Conservation (phyloP, 1,139 yeast genomes). For the Geotrichum carabidarum region DNA sequence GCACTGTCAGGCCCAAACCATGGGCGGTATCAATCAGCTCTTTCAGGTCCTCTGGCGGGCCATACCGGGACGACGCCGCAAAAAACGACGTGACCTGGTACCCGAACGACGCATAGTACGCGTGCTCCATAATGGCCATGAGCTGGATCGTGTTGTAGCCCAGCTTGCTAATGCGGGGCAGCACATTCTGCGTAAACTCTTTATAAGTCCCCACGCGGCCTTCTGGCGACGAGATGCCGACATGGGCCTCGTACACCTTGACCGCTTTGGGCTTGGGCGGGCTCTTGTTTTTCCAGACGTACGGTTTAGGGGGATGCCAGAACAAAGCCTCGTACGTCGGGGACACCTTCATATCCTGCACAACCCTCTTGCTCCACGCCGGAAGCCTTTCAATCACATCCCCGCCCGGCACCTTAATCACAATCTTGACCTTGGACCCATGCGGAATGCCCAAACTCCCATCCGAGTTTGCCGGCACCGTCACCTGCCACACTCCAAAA, state of each 20-base stretch:
- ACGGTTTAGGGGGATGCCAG: constrained; percentile 72
- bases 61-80: constrained; percentile 83
- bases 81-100: constrained; percentile 91
- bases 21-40: constrained; percentile 91
- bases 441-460: constrained; percentile 71
- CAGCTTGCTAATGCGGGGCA: constrained; percentile 74
- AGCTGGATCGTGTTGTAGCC: constrained; percentile 92
- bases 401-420: constrained; percentile 62
- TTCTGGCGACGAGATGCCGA: constrained; percentile 90
- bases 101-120: constrained; percentile 95
- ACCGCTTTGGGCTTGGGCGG: constrained; percentile 62
- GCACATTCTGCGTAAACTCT: constrained; percentile 71
- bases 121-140: constrained; percentile 99
- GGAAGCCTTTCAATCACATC: constrained; percentile 74
- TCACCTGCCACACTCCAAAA: constrained; percentile 65
- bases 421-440: constrained; percentile 71
- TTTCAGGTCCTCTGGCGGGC: constrained; percentile 91
- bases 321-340: constrained; percentile 78
- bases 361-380: constrained; percentile 83
- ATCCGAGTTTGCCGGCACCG: constrained; percentile 43
- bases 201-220: constrained; percentile 78
- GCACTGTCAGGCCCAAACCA: constrained; percentile 75
- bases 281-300: constrained; percentile 53
- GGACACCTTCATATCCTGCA: constrained; percentile 51
- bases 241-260: constrained; percentile 90